Conservation (phyloP, 768 basidiomycete species). For the Xanthoconium purpureum region DNA sequence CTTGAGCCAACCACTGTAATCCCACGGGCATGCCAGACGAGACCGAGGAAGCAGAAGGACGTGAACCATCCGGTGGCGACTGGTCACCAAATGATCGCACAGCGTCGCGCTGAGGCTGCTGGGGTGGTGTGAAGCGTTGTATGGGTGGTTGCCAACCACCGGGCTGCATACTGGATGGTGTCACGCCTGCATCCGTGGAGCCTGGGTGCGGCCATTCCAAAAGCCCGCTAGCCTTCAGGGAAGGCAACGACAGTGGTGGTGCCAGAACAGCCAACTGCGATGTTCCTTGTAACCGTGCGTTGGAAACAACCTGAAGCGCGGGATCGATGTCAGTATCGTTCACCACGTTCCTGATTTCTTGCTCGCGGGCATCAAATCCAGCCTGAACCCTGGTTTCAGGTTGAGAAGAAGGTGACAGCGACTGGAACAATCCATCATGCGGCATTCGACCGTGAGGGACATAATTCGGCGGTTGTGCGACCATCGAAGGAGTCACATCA, state of each 20-base stretch:
- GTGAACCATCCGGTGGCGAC: constrained; percentile 13
- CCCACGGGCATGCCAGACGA: constrained; percentile 59
- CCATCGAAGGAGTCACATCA: constrained; percentile 16
- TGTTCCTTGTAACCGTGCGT: constrained; percentile 17
- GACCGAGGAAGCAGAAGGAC: constrained; percentile 9
- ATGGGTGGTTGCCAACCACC: constrained; percentile 23
- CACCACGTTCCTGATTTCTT: constrained; percentile 23
- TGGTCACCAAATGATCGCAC: constrained; percentile 16
- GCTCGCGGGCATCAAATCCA: constrained; percentile 27
- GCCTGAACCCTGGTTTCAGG: constrained; percentile 17
- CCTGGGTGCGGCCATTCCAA: constrained; percentile 55
- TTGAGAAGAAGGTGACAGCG: constrained; percentile 13
- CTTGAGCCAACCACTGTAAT: constrained; percentile 65
- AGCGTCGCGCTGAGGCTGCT: constrained; percentile 20
- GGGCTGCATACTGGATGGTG: constrained; percentile 10
- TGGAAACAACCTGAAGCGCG: constrained; percentile 25
- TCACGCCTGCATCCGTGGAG: constrained; percentile 27
- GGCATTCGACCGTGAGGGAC: constrained; percentile 33
- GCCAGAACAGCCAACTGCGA: constrained; percentile 9
- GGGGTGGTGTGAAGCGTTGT: constrained; percentile 22
- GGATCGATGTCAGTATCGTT: constrained; percentile 33
- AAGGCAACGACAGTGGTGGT: constrained; percentile 62
- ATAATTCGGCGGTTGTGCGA: constrained; percentile 29
- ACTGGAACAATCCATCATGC: constrained; percentile 37
- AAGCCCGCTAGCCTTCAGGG: constrained; percentile 71